Evolutionary conservation across 257 asterid genomes (phyloP).

Genomic region (Ligustrum vulgare): DNA sequence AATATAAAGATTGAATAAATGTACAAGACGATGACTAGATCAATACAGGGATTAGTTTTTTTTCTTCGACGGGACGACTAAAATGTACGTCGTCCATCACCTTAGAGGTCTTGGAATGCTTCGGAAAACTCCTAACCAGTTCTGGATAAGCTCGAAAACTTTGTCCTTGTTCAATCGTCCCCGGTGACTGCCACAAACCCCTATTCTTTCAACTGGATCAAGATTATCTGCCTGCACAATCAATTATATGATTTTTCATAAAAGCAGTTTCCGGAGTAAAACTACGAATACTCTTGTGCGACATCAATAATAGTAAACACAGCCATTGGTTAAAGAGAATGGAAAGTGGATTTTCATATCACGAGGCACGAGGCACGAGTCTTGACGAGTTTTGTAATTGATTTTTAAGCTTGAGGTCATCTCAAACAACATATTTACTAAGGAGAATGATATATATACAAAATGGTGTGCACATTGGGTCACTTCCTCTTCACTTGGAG

Average conservation of each 20-base stretch:
- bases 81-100: conserved; percentile 53
- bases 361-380: neutral
- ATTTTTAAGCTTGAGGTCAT: neutral
- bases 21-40: neutral
- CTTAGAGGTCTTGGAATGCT: conserved; percentile 39
- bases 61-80: neutral
- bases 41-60: neutral
- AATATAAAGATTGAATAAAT: neutral
- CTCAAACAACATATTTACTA: neutral
- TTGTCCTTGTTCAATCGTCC: conserved; percentile 46
- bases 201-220: conserved; percentile 77
- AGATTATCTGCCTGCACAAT: conserved; percentile 65
- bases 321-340: too few relatives aligned
- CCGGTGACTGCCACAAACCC: conserved; percentile 62
- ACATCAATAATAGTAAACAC: too few relatives aligned
- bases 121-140: conserved; percentile 62
- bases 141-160: conserved; percentile 56
- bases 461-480: too few relatives aligned
- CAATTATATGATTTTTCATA: neutral
- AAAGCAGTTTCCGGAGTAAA: neutral
- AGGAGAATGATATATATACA: too few relatives aligned
- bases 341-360: neutral
- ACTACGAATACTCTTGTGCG: too few relatives aligned
- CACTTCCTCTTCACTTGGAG: too few relatives aligned
- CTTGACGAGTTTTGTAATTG: neutral